Conservation (phyloP, 208 protist species). For the Acanthamoeba polyphaga region DNA sequence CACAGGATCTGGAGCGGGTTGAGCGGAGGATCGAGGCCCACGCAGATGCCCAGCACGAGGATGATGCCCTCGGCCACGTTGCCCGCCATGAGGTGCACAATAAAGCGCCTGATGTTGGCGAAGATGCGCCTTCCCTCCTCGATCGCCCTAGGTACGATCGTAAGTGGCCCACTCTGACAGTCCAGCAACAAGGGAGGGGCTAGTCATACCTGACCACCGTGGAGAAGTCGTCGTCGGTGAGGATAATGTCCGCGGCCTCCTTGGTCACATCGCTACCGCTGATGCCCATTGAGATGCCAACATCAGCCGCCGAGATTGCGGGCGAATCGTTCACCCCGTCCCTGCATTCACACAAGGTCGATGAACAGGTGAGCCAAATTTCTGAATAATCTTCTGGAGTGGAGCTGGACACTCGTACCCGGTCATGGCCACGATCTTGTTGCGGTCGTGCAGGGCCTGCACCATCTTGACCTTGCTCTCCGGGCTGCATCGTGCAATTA, state of each 20-base stretch:
- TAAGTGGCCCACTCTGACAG: neutral
- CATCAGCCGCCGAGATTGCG: conserved; percentile 93
- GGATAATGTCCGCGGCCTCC: conserved; percentile 91
- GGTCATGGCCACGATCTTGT: conserved; percentile 93
- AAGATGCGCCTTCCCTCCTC: conserved; percentile 94
- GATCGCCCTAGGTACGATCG: conserved; percentile 82
- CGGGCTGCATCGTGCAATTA: conserved; percentile 88
- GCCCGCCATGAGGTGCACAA: conserved; percentile 90
- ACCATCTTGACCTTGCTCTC: conserved; percentile 85
- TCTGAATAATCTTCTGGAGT: neutral
- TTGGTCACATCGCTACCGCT: conserved; percentile 87
- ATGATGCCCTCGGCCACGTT: conserved; percentile 83
- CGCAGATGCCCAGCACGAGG: conserved; percentile 74
- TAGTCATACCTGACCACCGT: conserved; percentile 88
- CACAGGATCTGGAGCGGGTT: conserved; percentile 87
- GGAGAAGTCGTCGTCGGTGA: conserved; percentile 94
- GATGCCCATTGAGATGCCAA: conserved; percentile 95
- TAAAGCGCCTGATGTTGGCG: conserved; percentile 94
- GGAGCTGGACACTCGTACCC: conserved; percentile 71
- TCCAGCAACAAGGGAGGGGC: too few species aligned
- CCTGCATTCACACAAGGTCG: conserved; percentile 31
- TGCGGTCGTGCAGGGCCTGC: neutral
- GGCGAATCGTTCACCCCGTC: conserved; percentile 95
- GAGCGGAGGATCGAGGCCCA: conserved; percentile 79
- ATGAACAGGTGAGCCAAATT: neutral